Evolutionary conservation across 2,329 filamentous ascomycete species (phyloP).

Genomic region (Sporothrix curviconia): DNA sequence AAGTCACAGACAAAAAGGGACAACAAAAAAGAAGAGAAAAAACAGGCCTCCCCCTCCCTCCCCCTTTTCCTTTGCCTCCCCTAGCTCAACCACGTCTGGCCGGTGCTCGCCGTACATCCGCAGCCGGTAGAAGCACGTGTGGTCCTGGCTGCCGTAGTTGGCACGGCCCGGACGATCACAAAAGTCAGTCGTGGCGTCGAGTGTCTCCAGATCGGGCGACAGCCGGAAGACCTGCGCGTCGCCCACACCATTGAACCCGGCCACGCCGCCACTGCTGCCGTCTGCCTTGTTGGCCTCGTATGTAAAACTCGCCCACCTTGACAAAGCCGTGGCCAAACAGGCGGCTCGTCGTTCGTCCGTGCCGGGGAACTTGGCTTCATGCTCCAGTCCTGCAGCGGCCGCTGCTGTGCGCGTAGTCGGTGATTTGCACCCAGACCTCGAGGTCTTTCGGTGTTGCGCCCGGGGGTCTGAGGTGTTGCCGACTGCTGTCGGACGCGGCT

Average conservation of each 20-base stretch:
- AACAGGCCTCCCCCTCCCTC: too few relatives aligned
- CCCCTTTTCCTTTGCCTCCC: too few relatives aligned
- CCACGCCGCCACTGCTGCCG: conserved; percentile 26
- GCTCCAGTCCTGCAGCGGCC: conserved; percentile 36
- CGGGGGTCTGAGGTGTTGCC: conserved; percentile 56
- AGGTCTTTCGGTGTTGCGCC: conserved; percentile 58
- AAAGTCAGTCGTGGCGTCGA: conserved; percentile 45
- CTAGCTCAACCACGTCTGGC: conserved; percentile 10
- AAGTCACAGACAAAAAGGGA: not conserved
- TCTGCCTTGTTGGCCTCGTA: conserved; percentile 42
- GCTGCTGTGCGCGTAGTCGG: conserved; percentile 36
- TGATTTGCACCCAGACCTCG: conserved; percentile 61
- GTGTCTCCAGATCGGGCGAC: conserved; percentile 40
- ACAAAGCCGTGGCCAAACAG: conserved; percentile 41
- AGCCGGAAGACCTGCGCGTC: conserved; percentile 47
- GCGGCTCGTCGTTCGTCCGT: conserved; percentile 20
- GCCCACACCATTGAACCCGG: conserved; percentile 27
- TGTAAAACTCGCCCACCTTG: conserved; percentile 50
- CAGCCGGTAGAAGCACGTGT: conserved; percentile 62
- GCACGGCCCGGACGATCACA: conserved; percentile 47
- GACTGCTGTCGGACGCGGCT: too few relatives aligned
- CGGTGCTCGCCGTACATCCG: conserved; percentile 45
- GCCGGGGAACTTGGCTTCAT: conserved; percentile 34
- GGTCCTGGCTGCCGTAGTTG: conserved; percentile 52
- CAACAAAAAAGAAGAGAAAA: not conserved